Base-by-base conservation (phyloP, 2,329 filamentous ascomycete species). In the Chrysosporium keratinophilum region DNA sequence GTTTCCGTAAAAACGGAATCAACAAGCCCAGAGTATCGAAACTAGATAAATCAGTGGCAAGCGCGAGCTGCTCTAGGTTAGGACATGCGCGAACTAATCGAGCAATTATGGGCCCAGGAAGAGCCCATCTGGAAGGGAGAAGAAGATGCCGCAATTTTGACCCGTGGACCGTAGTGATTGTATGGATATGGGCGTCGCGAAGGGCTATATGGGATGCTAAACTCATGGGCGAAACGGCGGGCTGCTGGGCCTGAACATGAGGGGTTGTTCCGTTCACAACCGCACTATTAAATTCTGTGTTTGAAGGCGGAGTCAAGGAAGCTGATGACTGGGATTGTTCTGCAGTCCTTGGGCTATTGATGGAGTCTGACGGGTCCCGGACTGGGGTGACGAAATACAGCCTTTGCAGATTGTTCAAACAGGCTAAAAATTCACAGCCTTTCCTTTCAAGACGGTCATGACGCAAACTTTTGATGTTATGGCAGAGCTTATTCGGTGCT, bases 21-120 rank as follows among this genome's bases (percentile, higher is more conserved):
- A 74, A 60, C 44, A 72, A 58, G 5, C 64, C 61, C 17, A 72
- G 50, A 11, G 67, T 64, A 10, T 74, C 67, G 61, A 74, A 63
- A 58, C 67, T 67, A 35, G 64, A 63, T 14, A 68, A 58, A 10
- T 74, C 68, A 14, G 77, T 69, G 6, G 77, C 74, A 19, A 82
- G 66, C 23, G 73, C 78, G 1, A 84, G 67, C 59, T 84, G 79
- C 56, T 81, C 78, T 12, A 83, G 67, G 51, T 81, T 73, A 0
- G 80, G 78, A 55, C 78, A 80, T 9, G 67, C 67, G 48, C 76
- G 74, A 33, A 79, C 75, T 5, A 83, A 65, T 6, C 74, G 72
- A 33, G 71, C 72, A 7, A 83, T 66, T 3, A 76, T 69, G 1
- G 69, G 63, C 2, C 72, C 68, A 14, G 73, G 72, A 2, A 83